Evolutionary conservation across 2,329 filamentous ascomycete species (phyloP), one percentile per base, ranked within the genome.

Genomic region (Aspergillus arachidicola): DNA sequence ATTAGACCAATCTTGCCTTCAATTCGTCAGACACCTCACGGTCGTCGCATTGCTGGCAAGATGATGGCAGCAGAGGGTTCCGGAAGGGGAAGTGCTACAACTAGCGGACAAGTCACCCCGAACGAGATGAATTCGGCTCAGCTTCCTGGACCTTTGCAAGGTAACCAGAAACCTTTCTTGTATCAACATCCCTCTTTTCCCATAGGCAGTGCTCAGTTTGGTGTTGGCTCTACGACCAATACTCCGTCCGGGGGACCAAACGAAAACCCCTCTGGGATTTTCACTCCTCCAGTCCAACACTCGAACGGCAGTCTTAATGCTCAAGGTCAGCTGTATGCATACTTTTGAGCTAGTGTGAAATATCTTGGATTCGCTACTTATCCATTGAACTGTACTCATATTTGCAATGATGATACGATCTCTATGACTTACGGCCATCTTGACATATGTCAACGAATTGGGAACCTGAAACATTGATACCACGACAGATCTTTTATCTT

Each of bases 1-100:
- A 93, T 98, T 71, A 92, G 93, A 45, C 93, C 94, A 0, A 89
- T 96, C 65, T 82, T 98, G 45, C 91, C 92, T 4, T 84, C 87
- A 48, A 96, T 98, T 67, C 92, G 94, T 67, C 90, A 92, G 71
- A 97, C 94, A 48, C 94, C 95, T 4, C 95, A 98, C 76, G 95
- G 95, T 59, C 94, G 95, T 69, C 93, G 95, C 66, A 96, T 98
- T 72, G 90, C 92, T 75, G 91, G 91, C 75, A 98, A 98, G 84
- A 91, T 99, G 62, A 80, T 84, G 72, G 85, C 85, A 58, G 80
- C 82, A 53, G 86, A 88, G 61, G 76, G 75, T 46, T 74, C 73
- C 51, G 73, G 74, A 26, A 78, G 80, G 56, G 74, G 74, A 57
- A 79, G 76, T 62, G 76, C 75, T 57, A 71, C 73, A 53, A 76